These are phyloP conservation scores for Pinus tabuliformis DNA, from an alignment of 75 land plant species.

Conservation along the genomic window DNA sequence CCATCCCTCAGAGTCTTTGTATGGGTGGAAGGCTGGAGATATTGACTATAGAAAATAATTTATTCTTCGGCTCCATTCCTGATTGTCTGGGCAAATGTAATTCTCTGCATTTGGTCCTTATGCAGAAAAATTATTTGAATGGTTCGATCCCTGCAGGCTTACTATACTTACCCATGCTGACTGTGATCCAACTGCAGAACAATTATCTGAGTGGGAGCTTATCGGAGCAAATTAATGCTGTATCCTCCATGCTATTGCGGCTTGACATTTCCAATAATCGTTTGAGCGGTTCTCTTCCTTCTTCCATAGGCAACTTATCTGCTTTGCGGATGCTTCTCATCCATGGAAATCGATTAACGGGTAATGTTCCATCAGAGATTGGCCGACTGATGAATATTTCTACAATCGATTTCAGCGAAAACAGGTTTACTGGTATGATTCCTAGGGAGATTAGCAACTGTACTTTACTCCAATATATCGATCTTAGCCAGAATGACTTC, in stretches of 20 bases:
- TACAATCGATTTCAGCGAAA: conserved; percentile 17
- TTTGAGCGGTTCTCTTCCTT: conserved; percentile 21
- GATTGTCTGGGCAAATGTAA: conserved; percentile 48
- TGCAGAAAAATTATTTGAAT: conserved; percentile 70
- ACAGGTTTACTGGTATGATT: conserved; percentile 22
- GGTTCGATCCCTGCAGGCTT: conserved; percentile 69
- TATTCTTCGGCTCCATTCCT: conserved; percentile 71
- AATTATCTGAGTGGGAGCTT: conserved; percentile 58
- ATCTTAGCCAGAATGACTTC: conserved; percentile 28
- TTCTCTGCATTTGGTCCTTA: conserved; percentile 58
- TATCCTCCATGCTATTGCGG: conserved; percentile 14
- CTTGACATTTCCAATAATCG: conserved; percentile 30
- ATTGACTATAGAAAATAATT: conserved; percentile 62
- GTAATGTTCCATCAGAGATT: conserved; percentile 27
- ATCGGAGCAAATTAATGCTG: neutral
- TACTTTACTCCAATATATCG: conserved; percentile 21
- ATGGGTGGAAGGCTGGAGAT: conserved; percentile 56
- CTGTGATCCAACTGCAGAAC: conserved; percentile 43
- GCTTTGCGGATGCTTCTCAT: conserved; percentile 20
- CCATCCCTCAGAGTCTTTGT: conserved; percentile 76
- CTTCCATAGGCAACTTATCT: conserved; percentile 14
- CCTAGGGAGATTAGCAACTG: conserved; percentile 26
- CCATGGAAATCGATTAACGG: conserved; percentile 19
- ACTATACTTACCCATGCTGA: conserved; percentile 45
- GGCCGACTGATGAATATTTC: conserved; percentile 22